Conservation (phyloP, 768 basidiomycete genomes). For the Neoboletus brunneissimus region DNA sequence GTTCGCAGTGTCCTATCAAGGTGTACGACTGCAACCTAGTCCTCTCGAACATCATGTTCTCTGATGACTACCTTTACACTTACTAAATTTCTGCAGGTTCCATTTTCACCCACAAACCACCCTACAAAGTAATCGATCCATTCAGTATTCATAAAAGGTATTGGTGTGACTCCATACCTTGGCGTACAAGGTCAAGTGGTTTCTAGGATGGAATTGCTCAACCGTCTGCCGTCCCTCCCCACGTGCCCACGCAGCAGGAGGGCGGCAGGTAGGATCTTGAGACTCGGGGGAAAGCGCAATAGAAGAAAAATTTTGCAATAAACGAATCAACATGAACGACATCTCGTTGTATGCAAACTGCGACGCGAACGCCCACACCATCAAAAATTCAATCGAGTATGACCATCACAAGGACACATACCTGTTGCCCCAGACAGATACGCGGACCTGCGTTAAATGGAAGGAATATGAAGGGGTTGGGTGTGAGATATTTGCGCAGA, state of each 20-base stretch:
- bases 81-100: slow-evolving; percentile 22
- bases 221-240: slow-evolving; percentile 25
- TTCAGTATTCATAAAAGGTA: background rate
- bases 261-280: slow-evolving; percentile 23
- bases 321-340: slow-evolving; percentile 33
- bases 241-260: slow-evolving; percentile 29
- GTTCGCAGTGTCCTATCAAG: background rate
- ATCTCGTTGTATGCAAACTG: slow-evolving; percentile 37
- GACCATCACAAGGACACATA: slow-evolving; percentile 7
- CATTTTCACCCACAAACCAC: slow-evolving; percentile 49
- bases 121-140: slow-evolving; percentile 24
- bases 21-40: background rate
- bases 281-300: slow-evolving; percentile 25
- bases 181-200: slow-evolving; percentile 34
- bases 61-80: background rate
- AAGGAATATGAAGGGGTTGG: slow-evolving; percentile 42
- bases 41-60: background rate
- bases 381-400: background rate
- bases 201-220: slow-evolving; percentile 27
- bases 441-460: slow-evolving; percentile 43
- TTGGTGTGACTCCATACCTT: slow-evolving; percentile 29
- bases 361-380: background rate
- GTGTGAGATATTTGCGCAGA: slow-evolving; percentile 32
- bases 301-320: slow-evolving; percentile 29
- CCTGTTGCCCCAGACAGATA: slow-evolving; percentile 39